Percentiles rank a stretch among this genome's conserved stretches.
These are phyloP conservation scores for Pythium catenulatum DNA, from an alignment of 352 stramenopile species.

Conservation along the genomic window DNA sequence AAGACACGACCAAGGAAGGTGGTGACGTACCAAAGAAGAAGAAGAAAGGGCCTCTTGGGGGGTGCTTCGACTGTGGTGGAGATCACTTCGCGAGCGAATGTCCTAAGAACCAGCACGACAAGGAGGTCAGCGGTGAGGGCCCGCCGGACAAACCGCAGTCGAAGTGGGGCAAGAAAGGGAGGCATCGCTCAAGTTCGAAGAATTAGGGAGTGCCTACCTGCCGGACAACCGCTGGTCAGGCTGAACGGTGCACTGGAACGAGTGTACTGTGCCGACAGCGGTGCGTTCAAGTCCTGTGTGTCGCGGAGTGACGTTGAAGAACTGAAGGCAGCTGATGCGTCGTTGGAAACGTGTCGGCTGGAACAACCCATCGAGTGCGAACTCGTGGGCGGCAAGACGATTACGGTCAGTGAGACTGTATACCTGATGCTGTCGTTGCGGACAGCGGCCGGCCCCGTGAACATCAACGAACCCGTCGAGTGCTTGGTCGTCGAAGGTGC, in stretches of 20 bases:
- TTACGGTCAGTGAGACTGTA: not conserved
- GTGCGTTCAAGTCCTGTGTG: not conserved
- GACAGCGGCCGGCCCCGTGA: not conserved
- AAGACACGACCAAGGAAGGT: too few relatives aligned
- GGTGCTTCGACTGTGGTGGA: too few relatives aligned
- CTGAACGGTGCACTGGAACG: not conserved
- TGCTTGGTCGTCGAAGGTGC: slow-evolving; percentile 3
- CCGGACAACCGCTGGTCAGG: not conserved
- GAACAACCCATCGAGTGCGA: slow-evolving; percentile 4
- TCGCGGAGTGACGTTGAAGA: not conserved
- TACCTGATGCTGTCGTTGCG: not conserved
- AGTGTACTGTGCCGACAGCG: slow-evolving; percentile 7
- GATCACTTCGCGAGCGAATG: too few relatives aligned
- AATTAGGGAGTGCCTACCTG: not conserved
- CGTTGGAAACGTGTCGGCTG: not conserved
- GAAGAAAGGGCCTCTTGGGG: too few relatives aligned
- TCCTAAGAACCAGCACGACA: too few relatives aligned
- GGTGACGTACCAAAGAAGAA: too few relatives aligned
- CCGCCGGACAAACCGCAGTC: too few relatives aligned
- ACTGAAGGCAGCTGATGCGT: not conserved
- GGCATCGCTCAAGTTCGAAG: not conserved
- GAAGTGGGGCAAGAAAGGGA: too few relatives aligned
- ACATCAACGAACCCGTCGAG: not conserved
- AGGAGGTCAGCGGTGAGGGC: too few relatives aligned
- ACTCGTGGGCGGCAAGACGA: not conserved